Conservation (phyloP, 139 green algal species). For the Chlorella sorokiniana region DNA sequence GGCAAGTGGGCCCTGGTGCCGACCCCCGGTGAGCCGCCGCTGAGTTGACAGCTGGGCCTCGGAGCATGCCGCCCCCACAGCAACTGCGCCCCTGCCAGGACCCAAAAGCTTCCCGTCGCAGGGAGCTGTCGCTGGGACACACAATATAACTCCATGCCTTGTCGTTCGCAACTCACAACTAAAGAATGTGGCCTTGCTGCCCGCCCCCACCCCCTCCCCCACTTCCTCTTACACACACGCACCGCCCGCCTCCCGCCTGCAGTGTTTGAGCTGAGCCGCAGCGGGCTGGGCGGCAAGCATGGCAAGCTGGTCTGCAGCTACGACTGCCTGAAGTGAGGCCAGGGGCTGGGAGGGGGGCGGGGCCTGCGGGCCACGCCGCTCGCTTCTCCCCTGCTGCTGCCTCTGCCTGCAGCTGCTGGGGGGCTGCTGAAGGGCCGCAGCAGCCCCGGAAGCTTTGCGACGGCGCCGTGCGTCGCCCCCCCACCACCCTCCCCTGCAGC, state of each 20-base stretch:
- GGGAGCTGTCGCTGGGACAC: background rate
- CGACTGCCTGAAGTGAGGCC: conserved; percentile 29
- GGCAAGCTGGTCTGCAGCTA: background rate
- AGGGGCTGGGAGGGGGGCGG: too few species aligned
- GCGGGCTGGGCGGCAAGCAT: background rate
- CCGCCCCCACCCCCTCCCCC: background rate
- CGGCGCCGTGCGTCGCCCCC: background rate
- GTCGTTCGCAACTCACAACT: background rate
- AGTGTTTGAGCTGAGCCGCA: conserved; percentile 16
- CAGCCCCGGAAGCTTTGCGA: too few species aligned
- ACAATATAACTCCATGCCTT: background rate
- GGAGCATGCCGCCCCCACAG: background rate
- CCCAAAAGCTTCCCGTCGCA: background rate
- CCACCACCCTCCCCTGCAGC: background rate
- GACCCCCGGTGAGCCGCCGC: background rate
- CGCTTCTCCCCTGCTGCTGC: background rate
- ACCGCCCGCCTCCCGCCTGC: background rate
- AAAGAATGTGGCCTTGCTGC: background rate
- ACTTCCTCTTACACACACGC: background rate
- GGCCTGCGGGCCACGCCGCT: background rate
- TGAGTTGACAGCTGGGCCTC: background rate
- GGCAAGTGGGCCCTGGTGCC: conserved; percentile 3
- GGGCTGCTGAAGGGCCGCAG: too few species aligned
- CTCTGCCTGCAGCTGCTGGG: too few species aligned
- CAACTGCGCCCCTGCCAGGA: background rate